phyloP scores from a whole-genome alignment of 2,329 filamentous ascomycete species.

The Tolypocladium paradoxum region DNA sequence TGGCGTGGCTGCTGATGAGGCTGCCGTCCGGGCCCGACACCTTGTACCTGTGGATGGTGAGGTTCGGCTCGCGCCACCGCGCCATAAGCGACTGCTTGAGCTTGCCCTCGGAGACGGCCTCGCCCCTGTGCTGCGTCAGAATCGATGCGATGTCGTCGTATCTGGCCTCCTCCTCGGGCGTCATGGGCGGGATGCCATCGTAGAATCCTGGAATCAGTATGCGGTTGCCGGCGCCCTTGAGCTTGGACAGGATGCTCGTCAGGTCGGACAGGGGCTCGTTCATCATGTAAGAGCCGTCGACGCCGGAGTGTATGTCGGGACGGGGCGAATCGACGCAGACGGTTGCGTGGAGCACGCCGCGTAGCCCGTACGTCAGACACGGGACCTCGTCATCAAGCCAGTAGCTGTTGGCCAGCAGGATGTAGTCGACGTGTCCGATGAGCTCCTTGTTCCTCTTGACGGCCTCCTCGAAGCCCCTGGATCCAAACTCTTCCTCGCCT shows the following conservation, averaged over 20 bases:
- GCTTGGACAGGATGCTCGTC: constrained; percentile 66
- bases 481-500: constrained; percentile 92
- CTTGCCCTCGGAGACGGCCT: constrained; percentile 46
- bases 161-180: constrained; percentile 62
- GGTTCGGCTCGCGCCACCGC: constrained; percentile 86
- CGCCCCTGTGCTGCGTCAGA: constrained; percentile 60
- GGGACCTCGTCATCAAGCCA: constrained; percentile 96
- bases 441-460: constrained; percentile 69
- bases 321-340: constrained; percentile 76
- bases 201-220: constrained; percentile 86
- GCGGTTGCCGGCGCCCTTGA: constrained; percentile 71
- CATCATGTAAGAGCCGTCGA: constrained; percentile 85
- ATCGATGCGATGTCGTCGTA: constrained; percentile 78
- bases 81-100: constrained; percentile 82
- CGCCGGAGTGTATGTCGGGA: constrained; percentile 87
- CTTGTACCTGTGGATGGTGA: constrained; percentile 89
- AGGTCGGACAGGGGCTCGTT: constrained; percentile 90
- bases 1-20: constrained; percentile 82
- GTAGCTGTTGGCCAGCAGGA: constrained; percentile 93
- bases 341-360: constrained; percentile 88
- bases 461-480: constrained; percentile 77
- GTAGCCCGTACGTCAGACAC: constrained; percentile 86
- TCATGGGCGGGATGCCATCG: constrained; percentile 68
- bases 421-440: constrained; percentile 88
- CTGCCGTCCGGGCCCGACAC: constrained; percentile 87